Base-by-base conservation (phyloP, 306 rosid species). In the Vigna radiata region DNA sequence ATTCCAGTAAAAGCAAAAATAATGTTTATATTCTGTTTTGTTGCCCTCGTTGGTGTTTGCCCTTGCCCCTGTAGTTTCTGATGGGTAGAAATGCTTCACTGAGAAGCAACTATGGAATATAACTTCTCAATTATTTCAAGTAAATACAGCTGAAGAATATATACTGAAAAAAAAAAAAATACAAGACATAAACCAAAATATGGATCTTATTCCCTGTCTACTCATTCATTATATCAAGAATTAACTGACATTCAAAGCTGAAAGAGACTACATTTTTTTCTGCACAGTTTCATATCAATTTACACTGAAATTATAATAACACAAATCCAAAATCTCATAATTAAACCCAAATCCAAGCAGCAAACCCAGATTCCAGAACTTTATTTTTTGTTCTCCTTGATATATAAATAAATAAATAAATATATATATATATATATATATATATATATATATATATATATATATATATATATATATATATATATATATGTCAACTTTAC, bases 311-410 rank as follows among this genome's bases (percentile, higher is more conserved):
- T 27, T 15, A 70, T 76, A 84, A 72, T 27, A 67, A 72, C 49
- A 63, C 59, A 67, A 74, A 81, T 75, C 80, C 75, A 48, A 59
- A 75, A 7, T 29, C 54, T 49, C 55, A 23, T 23, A 60, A 53
- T 47, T 43, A 70, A 76, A 81, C 70, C 21, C 80, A 83, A 59
- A 82, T 55, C 70, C 47, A 52, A 59, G 19, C 52, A 68, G 19
- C 76, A 36, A 72, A 81, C 82, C 83, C 76, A 83, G 86, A 86
- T 85, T 82, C 86, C 83, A 70, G 80, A 79, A 81, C 70, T 77
- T 77, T 48, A 41, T 37, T 68, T 82, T 77, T 53, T 54, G 19
- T 50, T 49, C 84, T 70, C 55, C 25, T 29, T 54, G 29, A 23
- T 11, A 15, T 58, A 36, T 21, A 16, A n/a, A n/a, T n/a, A n/a